Evolutionary conservation across 306 rosid genomes (phyloP).

Genomic region (Herpetospermum pedunculosum): DNA sequence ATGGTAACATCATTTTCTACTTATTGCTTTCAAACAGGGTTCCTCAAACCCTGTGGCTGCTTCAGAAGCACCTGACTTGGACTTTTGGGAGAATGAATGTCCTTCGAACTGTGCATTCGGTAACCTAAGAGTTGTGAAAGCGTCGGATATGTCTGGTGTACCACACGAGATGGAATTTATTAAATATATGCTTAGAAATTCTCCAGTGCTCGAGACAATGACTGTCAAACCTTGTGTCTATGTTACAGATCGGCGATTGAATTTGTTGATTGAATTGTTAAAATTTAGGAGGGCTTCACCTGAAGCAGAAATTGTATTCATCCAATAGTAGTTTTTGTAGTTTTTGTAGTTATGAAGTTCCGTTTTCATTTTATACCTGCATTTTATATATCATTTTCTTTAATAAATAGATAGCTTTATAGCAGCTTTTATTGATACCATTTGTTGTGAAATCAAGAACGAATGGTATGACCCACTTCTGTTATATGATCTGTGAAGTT

Average conservation of each 20-base stretch:
- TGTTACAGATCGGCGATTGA: slow-evolving; percentile 33
- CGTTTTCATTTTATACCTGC: background rate
- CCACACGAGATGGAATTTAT: slow-evolving; percentile 70
- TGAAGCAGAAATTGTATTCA: slow-evolving; percentile 47
- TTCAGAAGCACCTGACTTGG: slow-evolving; percentile 46
- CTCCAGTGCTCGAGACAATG: slow-evolving; percentile 64
- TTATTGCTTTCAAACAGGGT: slow-evolving; percentile 30
- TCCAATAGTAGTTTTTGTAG: slow-evolving; percentile 29
- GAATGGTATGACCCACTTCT: background rate
- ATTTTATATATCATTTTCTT: too few relatives aligned
- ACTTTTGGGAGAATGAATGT: slow-evolving; percentile 54
- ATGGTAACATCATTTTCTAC: background rate
- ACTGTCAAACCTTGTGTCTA: slow-evolving; percentile 34
- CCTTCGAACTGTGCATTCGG: slow-evolving; percentile 28
- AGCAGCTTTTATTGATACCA: background rate
- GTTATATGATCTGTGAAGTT: background rate
- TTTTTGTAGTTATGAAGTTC: background rate
- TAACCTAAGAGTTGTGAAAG: slow-evolving; percentile 52
- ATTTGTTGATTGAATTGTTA: slow-evolving; percentile 55
- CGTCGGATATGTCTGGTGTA: slow-evolving; percentile 62
- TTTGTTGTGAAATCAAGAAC: slow-evolving; percentile 2
- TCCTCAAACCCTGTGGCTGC: slow-evolving; percentile 42
- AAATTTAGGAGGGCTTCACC: slow-evolving; percentile 72
- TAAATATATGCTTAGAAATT: slow-evolving; percentile 52
- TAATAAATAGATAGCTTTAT: background rate